A percentile compares a stretch with the other conserved stretches of the same genome.
phyloP scores from a whole-genome alignment of 2,329 filamentous ascomycete genomes.

The Clarireedia homoeocarpa region DNA sequence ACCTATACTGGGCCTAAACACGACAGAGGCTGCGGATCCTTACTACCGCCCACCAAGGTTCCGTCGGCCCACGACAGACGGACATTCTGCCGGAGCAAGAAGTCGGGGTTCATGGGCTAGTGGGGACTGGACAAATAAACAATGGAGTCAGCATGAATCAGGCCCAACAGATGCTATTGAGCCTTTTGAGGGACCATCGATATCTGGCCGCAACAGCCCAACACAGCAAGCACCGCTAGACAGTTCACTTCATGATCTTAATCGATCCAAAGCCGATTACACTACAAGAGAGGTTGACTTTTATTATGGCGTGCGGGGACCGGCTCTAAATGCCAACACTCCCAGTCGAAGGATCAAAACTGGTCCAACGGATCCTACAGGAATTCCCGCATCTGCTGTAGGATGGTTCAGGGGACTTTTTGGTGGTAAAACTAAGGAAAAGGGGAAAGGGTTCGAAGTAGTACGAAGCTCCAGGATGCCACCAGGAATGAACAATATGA shows the following conservation, averaged over 20 bases:
- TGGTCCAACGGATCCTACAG: constrained; percentile 88
- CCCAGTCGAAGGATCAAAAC: constrained; percentile 83
- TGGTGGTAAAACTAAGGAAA: constrained; percentile 83
- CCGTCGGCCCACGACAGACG: constrained; percentile 55
- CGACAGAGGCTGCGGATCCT: constrained; percentile 57
- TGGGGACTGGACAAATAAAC: constrained; percentile 37
- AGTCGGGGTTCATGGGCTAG: constrained; percentile 38
- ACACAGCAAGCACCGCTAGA: constrained; percentile 33
- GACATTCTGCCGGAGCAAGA: constrained; percentile 31
- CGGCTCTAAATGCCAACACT: constrained; percentile 73
- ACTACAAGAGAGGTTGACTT: constrained; percentile 93
- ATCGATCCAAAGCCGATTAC: constrained; percentile 61
- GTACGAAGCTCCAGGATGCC: constrained; percentile 85
- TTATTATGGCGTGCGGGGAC: constrained; percentile 88
- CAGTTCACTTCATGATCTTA: constrained; percentile 19
- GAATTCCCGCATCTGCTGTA: constrained; percentile 79
- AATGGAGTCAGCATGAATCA: constrained; percentile 28
- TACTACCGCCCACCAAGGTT: constrained; percentile 83
- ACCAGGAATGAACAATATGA: constrained; percentile 51
- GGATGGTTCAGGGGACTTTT: constrained; percentile 81
- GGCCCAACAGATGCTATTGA: constrained; percentile 31
- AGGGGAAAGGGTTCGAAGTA: constrained; percentile 94
- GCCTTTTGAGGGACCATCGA: constrained; percentile 31
- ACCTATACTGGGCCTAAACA: constrained; percentile 39
- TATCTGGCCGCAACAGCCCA: constrained; percentile 40